phyloP scores from a whole-genome alignment of 2,329 filamentous ascomycete species.

The Fusarium sp. region DNA sequence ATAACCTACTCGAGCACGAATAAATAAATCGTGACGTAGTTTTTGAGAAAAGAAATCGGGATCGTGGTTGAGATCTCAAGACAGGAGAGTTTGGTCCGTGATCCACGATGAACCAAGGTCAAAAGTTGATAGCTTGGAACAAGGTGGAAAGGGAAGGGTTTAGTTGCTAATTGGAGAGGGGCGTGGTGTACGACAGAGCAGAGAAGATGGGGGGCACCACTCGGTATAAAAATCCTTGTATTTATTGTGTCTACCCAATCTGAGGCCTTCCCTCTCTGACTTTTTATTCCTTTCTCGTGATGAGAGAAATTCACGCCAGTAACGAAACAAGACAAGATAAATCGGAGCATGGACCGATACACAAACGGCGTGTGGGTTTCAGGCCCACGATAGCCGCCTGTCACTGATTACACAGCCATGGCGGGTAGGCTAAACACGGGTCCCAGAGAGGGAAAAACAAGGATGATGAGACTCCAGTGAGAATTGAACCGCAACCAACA shows the following conservation, averaged over 20 bases:
- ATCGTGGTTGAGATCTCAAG: conserved; percentile 26
- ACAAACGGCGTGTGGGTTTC: conserved; percentile 22
- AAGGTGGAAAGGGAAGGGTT: not conserved
- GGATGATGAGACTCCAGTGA: conserved; percentile 27
- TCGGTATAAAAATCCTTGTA: conserved; percentile 19
- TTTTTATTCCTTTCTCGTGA: not conserved
- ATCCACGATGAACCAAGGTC: conserved; percentile 20
- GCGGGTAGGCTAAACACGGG: conserved; percentile 44
- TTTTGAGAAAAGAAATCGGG: conserved; percentile 22
- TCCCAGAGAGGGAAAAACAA: conserved; percentile 21
- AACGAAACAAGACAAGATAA: conserved; percentile 11
- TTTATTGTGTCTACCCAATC: not conserved
- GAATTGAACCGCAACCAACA: not conserved
- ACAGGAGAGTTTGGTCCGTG: conserved; percentile 45
- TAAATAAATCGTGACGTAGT: conserved; percentile 38
- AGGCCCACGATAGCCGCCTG: conserved; percentile 25
- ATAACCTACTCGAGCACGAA: conserved; percentile 1
- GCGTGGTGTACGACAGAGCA: conserved; percentile 7
- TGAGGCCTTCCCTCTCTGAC: not conserved
- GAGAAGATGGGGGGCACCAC: conserved; percentile 26
- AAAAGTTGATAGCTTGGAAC: conserved; percentile 20
- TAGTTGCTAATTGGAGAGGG: conserved; percentile 2
- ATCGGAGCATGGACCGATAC: conserved; percentile 28
- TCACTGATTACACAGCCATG: conserved; percentile 20
- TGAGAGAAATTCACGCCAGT: conserved; percentile 8